These are phyloP conservation scores for Tulasnella sp. DNA, from an alignment of 768 basidiomycete species.

Conservation along the genomic window DNA sequence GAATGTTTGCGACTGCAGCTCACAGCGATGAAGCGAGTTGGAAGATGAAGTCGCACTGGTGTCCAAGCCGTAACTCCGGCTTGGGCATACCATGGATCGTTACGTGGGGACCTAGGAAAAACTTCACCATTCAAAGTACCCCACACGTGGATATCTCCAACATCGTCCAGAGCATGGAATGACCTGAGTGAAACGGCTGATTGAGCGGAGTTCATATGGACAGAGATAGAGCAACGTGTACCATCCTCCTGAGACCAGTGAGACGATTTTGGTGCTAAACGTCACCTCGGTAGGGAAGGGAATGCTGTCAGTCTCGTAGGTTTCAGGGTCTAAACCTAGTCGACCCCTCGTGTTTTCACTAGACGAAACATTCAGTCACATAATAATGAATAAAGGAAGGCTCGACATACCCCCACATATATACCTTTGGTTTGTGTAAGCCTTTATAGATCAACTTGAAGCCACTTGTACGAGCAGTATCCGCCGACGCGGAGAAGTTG, in stretches of 20 bases:
- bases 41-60: no score
- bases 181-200: no score
- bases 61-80: no score
- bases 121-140: constrained; percentile 47
- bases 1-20: constrained; percentile 73
- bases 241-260: constrained; percentile 76
- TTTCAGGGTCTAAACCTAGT: no score
- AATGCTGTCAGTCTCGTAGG: no score
- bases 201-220: neutral
- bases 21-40: constrained; percentile 14
- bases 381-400: constrained; percentile 36
- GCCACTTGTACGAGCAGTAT: constrained; percentile 60
- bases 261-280: constrained; percentile 54
- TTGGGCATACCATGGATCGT: no score
- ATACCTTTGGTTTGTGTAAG: constrained; percentile 34
- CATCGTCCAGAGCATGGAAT: constrained; percentile 71
- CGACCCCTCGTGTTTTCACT: constrained; percentile 54
- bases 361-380: neutral
- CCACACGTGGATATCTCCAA: constrained; percentile 67
- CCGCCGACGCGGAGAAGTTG: constrained; percentile 52
- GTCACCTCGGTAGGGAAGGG: constrained; percentile 53
- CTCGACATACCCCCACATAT: constrained; percentile 48
- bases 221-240: constrained; percentile 26
- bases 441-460: constrained; percentile 73
- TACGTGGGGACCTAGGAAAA: constrained; percentile 40